phyloP scores from a whole-genome alignment of 345 rosid species.

The Gossypium australe region DNA sequence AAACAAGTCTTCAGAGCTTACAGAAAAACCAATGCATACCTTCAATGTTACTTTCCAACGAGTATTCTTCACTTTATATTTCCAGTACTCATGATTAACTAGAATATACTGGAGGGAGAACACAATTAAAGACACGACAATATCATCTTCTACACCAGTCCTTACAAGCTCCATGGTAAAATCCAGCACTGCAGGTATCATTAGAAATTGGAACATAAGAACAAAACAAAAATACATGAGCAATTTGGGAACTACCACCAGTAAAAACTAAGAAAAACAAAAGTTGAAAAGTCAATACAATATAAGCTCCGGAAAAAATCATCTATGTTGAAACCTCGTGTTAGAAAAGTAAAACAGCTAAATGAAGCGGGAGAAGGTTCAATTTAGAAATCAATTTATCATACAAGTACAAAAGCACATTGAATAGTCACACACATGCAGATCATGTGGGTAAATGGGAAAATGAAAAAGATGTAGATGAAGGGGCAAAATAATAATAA shows the following conservation, averaged over 20 bases:
- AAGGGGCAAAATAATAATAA: background rate
- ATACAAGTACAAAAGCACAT: background rate
- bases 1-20: constrained; percentile 3
- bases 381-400: background rate
- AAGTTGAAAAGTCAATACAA: background rate
- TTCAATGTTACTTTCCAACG: constrained; percentile 81
- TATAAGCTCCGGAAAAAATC: background rate
- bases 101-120: constrained; percentile 79
- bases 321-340: background rate
- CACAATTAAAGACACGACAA: constrained; percentile 57
- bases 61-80: constrained; percentile 57
- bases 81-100: constrained; percentile 78
- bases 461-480: background rate
- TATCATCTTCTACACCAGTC: constrained; percentile 62
- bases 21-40: constrained; percentile 30
- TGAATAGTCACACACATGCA: background rate
- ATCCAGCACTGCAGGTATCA: constrained; percentile 70
- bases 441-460: background rate
- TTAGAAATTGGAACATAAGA: constrained; percentile 19
- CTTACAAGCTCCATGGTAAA: constrained; percentile 73
- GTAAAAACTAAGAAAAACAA: background rate
- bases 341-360: background rate
- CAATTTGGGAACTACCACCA: background rate
- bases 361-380: background rate
- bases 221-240: background rate